phyloP scores from a whole-genome alignment of 164 flowering plant genomes.

The Akebia trifoliata region DNA sequence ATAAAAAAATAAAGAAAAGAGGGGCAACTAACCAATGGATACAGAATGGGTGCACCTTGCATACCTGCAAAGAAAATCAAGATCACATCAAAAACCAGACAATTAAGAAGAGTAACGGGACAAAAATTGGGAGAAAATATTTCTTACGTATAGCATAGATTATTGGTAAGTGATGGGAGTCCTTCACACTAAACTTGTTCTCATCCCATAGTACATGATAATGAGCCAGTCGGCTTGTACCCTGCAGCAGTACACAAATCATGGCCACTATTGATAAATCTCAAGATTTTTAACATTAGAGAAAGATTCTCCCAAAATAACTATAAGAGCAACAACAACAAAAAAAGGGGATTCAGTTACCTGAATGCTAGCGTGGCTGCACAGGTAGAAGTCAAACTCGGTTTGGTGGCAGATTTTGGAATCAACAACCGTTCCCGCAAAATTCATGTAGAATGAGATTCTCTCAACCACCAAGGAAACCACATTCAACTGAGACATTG shows the following conservation, averaged over 20 bases:
- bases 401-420: slow-evolving; percentile 75
- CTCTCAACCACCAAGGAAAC: neutral
- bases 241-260: too few species aligned
- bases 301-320: too few species aligned
- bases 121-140: neutral
- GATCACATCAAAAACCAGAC: neutral
- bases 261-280: too few species aligned
- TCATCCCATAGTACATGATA: slow-evolving; percentile 79
- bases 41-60: too few species aligned
- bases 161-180: slow-evolving; percentile 60
- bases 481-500: too few species aligned
- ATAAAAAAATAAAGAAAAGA: too few species aligned
- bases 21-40: too few species aligned
- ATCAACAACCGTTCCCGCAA: slow-evolving; percentile 74
- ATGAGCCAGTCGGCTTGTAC: slow-evolving; percentile 48
- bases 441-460: neutral
- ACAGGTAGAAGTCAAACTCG: too few species aligned
- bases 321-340: neutral
- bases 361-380: slow-evolving; percentile 80
- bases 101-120: neutral
- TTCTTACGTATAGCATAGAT: slow-evolving; percentile 51
- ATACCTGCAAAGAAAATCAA: slow-evolving; percentile 39
- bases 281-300: too few species aligned
- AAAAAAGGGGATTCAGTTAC: slow-evolving; percentile 17
- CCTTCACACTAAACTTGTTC: slow-evolving; percentile 73